These are phyloP conservation scores for Colletotrichum cordylinicola DNA, from an alignment of 2,329 filamentous ascomycete species.

Conservation along the genomic window DNA sequence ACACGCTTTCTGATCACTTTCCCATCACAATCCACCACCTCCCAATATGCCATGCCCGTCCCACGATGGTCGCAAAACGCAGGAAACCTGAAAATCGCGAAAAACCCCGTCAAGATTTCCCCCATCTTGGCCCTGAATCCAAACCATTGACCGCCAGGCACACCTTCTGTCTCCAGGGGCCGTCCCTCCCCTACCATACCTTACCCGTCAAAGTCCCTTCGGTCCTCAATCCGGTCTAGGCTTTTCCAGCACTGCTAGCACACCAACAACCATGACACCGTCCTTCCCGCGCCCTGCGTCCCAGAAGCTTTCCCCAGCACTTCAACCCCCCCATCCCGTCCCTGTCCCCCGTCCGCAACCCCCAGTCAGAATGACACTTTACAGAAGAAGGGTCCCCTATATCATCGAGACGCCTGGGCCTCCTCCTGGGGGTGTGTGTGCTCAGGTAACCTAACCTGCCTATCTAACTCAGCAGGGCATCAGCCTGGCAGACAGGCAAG, in stretches of 20 bases:
- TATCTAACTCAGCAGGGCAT: not conserved
- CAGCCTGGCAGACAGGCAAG: not conserved
- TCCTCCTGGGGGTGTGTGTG: not conserved
- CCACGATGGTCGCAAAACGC: not conserved
- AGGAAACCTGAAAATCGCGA: conserved; percentile 1
- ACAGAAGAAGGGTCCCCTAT: not conserved
- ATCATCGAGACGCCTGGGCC: not conserved
- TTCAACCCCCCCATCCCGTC: not conserved
- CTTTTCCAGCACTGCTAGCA: not conserved
- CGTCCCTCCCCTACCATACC: not conserved
- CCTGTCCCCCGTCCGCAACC: not conserved
- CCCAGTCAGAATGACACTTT: not conserved
- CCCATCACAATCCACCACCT: not conserved
- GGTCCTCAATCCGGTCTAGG: not conserved
- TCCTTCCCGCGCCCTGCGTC: not conserved
- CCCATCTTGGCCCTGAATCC: not conserved
- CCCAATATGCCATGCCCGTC: not conserved
- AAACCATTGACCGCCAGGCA: not conserved
- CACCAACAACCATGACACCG: not conserved
- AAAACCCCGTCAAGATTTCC: not conserved
- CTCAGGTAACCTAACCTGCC: too few species aligned
- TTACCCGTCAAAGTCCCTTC: not conserved
- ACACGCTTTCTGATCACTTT: not conserved
- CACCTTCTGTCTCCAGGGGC: not conserved
- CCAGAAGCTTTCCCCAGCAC: not conserved